Evolutionary conservation across 1,139 yeast genomes (phyloP), one percentile per base, ranked within the genome.

Genomic region (Lodderomyces theae): DNA sequence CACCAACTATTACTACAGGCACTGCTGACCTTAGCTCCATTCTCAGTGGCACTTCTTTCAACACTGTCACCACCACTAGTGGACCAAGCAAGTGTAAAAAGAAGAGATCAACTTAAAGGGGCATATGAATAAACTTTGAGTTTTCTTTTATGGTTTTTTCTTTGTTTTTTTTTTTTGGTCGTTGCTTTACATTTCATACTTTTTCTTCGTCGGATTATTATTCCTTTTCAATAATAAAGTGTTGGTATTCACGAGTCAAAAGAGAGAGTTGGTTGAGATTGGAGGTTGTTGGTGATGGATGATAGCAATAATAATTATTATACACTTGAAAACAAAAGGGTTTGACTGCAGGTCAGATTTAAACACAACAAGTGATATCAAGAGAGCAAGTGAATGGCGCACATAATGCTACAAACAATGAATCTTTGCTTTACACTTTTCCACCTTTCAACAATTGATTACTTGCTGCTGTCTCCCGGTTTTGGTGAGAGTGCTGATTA

Each of bases 31-130:
- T 37, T 23, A 37, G 34, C 31, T 62, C 42, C 45, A 60, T 15
- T 50, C 67, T 28, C 18, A 28, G 31, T 12, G 55, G 61, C 40
- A 51, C 63, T 29, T 38, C 53, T 25, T 39, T 60, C 12, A 37
- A 51, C 12, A 41, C 49, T 21, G 41, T 39, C n/a, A 46, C 48
- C 11, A 34, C 52, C 35, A 35, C 56, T 5, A 38, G 51, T 12
- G 46, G 55, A 29, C 46, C 34, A 15, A 17, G 38, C 29, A 39
- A 23, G 11, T 45, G 49, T 38, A 45, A 43, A 32, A 45, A 39
- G 40, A 45, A 45, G 43, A 45, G 49, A 44, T 35, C 23, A 28
- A n/a, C 24, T 24, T 34, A 34, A 34, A 19, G 24, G n/a, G n/a
- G n/a, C n/a, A n/a, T n/a, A 13, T 12, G 11, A 32, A 18, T 19